Evolutionary conservation across 768 basidiomycete genomes (phyloP).

Genomic region (Hygrocybe coccinea): DNA sequence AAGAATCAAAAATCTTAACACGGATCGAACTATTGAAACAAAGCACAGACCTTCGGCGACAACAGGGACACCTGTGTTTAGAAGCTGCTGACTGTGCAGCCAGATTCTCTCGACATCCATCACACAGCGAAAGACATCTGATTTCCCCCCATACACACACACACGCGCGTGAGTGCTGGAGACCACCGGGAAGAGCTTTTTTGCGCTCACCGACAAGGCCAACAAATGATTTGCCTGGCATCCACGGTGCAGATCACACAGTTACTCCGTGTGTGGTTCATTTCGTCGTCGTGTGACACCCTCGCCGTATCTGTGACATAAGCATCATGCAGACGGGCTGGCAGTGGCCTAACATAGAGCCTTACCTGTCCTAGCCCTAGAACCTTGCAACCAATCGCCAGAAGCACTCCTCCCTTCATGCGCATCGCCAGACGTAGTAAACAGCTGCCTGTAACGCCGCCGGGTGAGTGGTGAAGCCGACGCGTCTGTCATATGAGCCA

Average conservation of each 20-base stretch:
- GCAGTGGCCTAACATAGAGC: not conserved
- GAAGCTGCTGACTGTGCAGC: constrained; percentile 50
- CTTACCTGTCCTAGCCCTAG: not conserved
- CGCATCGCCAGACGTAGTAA: constrained; percentile 14
- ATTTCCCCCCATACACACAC: too few relatives aligned
- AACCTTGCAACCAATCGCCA: constrained; percentile 5
- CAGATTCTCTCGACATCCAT: constrained; percentile 58
- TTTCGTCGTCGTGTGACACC: not conserved
- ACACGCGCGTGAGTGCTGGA: not conserved
- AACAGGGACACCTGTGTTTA: constrained; percentile 65
- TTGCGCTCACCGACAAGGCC: constrained; percentile 70
- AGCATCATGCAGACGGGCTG: not conserved
- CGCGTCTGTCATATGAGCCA: constrained; percentile 50
- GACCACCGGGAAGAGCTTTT: constrained; percentile 10
- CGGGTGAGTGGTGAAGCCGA: constrained; percentile 47
- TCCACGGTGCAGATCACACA: constrained; percentile 75
- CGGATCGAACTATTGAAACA: constrained; percentile 4
- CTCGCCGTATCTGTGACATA: not conserved
- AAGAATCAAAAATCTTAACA: not conserved
- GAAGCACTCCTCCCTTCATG: not conserved
- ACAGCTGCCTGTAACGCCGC: constrained; percentile 41
- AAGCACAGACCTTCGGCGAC: constrained; percentile 48
- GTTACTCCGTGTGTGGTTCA: constrained; percentile 21
- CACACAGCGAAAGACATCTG: constrained; percentile 59
- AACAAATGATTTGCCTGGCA: constrained; percentile 68